phyloP scores from a whole-genome alignment of 805 yeast species.

The Yarrowia alimentaria region DNA sequence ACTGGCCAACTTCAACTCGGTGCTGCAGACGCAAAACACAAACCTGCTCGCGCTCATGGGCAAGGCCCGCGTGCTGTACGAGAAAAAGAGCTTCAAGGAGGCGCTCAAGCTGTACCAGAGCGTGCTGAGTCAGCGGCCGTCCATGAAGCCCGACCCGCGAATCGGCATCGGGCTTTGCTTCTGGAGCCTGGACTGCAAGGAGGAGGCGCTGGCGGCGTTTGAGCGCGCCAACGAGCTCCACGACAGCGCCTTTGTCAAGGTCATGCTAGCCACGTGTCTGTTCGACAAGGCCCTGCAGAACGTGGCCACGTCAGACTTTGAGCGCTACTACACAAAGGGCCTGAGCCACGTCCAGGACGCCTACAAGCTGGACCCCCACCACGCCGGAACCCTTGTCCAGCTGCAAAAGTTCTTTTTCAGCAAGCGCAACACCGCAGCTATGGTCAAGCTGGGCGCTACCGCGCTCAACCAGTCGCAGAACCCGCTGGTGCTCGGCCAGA shows the following conservation, averaged over 20 bases:
- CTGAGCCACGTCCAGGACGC: slow-evolving; percentile 47
- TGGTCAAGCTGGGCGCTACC: slow-evolving; percentile 54
- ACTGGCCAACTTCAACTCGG: slow-evolving; percentile 61
- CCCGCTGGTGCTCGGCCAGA: slow-evolving; percentile 54
- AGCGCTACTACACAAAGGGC: slow-evolving; percentile 56
- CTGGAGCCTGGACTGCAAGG: slow-evolving; percentile 79
- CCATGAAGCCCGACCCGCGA: slow-evolving; percentile 82
- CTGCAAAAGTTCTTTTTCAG: slow-evolving; percentile 73
- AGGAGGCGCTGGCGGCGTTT: slow-evolving; percentile 81
- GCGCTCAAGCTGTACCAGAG: slow-evolving; percentile 85
- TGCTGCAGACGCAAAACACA: slow-evolving; percentile 52
- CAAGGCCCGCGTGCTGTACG: slow-evolving; percentile 76
- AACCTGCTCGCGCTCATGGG: slow-evolving; percentile 78
- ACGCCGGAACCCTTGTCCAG: slow-evolving; percentile 62
- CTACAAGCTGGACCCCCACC: slow-evolving; percentile 46
- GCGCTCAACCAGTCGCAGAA: slow-evolving; percentile 46
- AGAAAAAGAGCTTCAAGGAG: slow-evolving; percentile 65
- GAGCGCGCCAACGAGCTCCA: slow-evolving; percentile 66
- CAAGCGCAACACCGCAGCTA: slow-evolving; percentile 56
- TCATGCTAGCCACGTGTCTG: slow-evolving; percentile 46
- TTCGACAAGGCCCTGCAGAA: slow-evolving; percentile 61
- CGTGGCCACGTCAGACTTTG: slow-evolving; percentile 54
- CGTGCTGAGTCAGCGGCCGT: slow-evolving; percentile 70
- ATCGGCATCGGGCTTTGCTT: slow-evolving; percentile 92
- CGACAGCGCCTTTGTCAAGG: slow-evolving; percentile 37